Base-by-base conservation (phyloP, 108 stramenopile species). In the Skeletonema grethae region DNA sequence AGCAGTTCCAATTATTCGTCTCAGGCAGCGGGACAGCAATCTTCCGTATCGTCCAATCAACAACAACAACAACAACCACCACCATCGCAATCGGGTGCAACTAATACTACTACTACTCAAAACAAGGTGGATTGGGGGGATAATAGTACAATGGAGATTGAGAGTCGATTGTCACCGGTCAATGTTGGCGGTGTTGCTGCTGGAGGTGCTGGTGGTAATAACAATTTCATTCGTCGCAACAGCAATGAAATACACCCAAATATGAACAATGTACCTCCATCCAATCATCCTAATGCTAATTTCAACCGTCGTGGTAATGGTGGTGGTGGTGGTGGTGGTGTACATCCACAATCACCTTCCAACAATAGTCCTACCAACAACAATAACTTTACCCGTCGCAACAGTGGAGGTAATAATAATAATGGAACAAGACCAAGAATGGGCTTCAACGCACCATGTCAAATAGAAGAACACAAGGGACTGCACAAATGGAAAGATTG, bases 121-220 rank as follows among this genome's bases (percentile, higher is more conserved):
- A 53, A 53, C n/a, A 53, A 53, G 50, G 50, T 53, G 6, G 50
- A 53, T 24, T 53, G 50, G 50, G 50, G 50, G 22, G 50, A 53
- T 53, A 53, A 53, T 53, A 53, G 50, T 18, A 53, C 22, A 5
- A 53, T 0, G 7, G 50, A 53, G 22, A 53, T 53, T 53, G 50
- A 53, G 16, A 22, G n/a, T 53, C 18, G 50, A 53, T 22, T 53
- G 18, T 53, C 50, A 53, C 50, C 50, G 7, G 22, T 53, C 20
- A 53, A 53, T 24, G 50, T 22, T 53, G 50, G 22, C 22, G 22
- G 18, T 43, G 15, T 9, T 43, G 41, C 13, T n/a, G 3, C 3
- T 15, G 15, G 15, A 3, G 15, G 3, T 43, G 41, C 13, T 53
- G n/a, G 22, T 22, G n/a, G 22, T 53, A 18, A 53, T 53, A 53